Evolutionary conservation across 2,329 filamentous ascomycete genomes (phyloP).

Genomic region (Colletotrichum limetticola): DNA sequence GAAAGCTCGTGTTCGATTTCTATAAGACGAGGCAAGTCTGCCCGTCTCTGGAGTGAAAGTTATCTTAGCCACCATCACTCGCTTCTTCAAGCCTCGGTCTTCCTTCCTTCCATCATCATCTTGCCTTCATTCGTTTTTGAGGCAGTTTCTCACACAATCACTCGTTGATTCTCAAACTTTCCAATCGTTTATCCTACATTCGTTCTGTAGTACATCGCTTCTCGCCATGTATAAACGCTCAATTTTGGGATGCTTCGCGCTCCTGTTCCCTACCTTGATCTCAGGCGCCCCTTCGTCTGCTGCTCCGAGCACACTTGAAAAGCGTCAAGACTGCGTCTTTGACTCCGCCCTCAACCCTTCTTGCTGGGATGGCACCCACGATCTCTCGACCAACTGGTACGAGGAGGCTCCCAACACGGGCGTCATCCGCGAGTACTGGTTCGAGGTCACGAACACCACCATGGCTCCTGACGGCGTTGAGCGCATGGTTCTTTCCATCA

Average conservation of each 20-base stretch:
- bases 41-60: background rate
- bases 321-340: slow-evolving; percentile 32
- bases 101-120: slow-evolving; percentile 12
- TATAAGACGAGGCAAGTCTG: slow-evolving; percentile 22
- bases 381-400: slow-evolving; percentile 33
- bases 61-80: slow-evolving; percentile 17
- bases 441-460: slow-evolving; percentile 52
- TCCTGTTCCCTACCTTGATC: slow-evolving; percentile 27
- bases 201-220: slow-evolving; percentile 9
- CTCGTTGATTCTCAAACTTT: slow-evolving; percentile 2
- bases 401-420: slow-evolving; percentile 55
- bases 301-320: slow-evolving; percentile 7
- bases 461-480: slow-evolving; percentile 58
- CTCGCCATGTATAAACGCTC: slow-evolving; percentile 31
- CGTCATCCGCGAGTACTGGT: slow-evolving; percentile 60
- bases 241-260: slow-evolving; percentile 27
- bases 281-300: slow-evolving; percentile 15
- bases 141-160: background rate
- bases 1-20: slow-evolving; percentile 1
- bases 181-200: slow-evolving; percentile 12
- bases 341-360: slow-evolving; percentile 32
- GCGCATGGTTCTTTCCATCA: slow-evolving; percentile 57
- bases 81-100: slow-evolving; percentile 17
- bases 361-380: slow-evolving; percentile 32
- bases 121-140: slow-evolving; percentile 21